These are phyloP conservation scores for Lasiosphaeriaceae sp. DNA, from an alignment of 495 filamentous ascomycete genomes.

Conservation along the genomic window DNA sequence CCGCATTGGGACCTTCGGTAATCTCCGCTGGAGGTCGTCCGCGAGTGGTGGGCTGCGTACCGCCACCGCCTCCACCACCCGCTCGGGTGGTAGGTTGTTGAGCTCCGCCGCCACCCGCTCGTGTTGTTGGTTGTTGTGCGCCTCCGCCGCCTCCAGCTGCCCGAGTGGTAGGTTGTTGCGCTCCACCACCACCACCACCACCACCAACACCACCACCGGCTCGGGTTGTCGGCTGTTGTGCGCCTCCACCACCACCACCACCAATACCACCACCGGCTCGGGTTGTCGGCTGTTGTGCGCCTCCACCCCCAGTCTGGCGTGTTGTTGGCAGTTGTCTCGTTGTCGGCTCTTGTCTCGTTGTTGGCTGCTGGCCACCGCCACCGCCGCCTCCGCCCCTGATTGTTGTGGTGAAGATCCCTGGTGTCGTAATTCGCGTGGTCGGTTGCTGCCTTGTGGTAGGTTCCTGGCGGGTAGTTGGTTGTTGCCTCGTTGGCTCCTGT, in stretches of 20 bases:
- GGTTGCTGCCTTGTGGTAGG: not conserved
- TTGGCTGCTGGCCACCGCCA: slow-evolving; percentile 1
- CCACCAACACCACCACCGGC: not conserved
- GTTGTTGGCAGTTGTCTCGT: slow-evolving; percentile 1
- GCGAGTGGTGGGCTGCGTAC: not conserved
- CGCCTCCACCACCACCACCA: not conserved
- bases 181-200: not conserved
- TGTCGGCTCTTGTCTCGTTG: not conserved
- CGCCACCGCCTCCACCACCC: slow-evolving; percentile 2
- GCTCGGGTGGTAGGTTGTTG: slow-evolving; percentile 7
- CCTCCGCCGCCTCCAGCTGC: not conserved
- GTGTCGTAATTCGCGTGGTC: not conserved
- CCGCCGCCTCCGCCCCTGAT: not conserved
- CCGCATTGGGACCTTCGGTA: not conserved
- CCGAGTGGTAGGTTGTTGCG: not conserved
- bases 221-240: slow-evolving; percentile 2
- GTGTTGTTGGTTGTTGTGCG: slow-evolving; percentile 1
- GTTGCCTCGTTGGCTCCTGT: no score
- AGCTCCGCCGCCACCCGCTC: not conserved
- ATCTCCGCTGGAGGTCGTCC: not conserved
- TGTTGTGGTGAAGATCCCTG: not conserved
- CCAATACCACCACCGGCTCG: slow-evolving; percentile 1
- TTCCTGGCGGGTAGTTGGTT: slow-evolving; percentile 3
- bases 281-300: not conserved
- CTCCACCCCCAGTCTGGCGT: not conserved